Conservation (phyloP, 331 rosid species). For the Prunus yedoensis region DNA sequence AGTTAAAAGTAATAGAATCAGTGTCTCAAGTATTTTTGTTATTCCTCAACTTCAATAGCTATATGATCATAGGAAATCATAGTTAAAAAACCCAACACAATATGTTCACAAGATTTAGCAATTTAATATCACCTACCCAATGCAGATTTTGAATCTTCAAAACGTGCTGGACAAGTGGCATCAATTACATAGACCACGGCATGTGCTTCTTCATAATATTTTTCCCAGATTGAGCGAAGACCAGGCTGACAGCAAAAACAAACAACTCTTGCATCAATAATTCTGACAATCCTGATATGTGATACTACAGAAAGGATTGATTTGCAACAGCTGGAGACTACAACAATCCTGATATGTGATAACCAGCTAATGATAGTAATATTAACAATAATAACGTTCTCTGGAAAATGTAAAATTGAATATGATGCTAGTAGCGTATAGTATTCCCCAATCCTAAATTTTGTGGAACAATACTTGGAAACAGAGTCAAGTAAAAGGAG, state of each 20-base stretch:
- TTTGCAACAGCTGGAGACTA: neutral
- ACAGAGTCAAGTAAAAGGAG: neutral
- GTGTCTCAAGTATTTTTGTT: neutral
- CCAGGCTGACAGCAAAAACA: constrained; percentile 61
- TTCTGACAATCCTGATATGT: neutral
- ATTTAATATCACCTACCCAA: constrained; percentile 66
- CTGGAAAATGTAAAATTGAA: neutral
- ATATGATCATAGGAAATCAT: neutral
- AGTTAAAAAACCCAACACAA: constrained; percentile 6
- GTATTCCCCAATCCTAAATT: neutral
- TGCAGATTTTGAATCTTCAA: constrained; percentile 97
- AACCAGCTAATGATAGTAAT: neutral
- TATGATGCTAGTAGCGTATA: neutral
- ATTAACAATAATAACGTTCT: neutral
- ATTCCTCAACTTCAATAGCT: neutral
- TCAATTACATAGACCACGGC: constrained; percentile 87
- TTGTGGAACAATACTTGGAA: neutral
- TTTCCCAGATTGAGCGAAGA: constrained; percentile 99
- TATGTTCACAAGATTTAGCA: constrained; percentile 14
- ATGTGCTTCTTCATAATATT: constrained; percentile 95
- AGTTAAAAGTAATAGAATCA: neutral
- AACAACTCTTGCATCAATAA: constrained; percentile 28
- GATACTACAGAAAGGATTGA: neutral
- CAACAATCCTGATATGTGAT: neutral
- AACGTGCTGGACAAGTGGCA: constrained; percentile 79